Percentiles rank a stretch among this genome's conserved stretches.
Evolutionary conservation across 176 grass and related monocot genomes (phyloP).

Genomic region (Puccinellia tenuiflora): DNA sequence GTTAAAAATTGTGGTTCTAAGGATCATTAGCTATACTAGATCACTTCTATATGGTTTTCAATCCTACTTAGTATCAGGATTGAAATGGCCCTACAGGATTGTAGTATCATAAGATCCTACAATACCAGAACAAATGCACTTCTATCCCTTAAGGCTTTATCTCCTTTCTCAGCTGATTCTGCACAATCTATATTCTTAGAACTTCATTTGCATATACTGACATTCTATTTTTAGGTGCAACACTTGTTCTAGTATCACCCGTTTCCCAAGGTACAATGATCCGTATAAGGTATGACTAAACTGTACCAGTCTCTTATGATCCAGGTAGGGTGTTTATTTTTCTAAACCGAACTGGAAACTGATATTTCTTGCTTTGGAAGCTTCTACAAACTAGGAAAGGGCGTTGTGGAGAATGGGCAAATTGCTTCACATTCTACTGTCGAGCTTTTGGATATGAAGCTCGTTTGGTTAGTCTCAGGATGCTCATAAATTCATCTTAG

Average conservation of each 20-base stretch:
- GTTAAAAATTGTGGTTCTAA: not conserved
- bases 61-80: not conserved
- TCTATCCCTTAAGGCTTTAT: not conserved
- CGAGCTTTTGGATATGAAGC: constrained; percentile 90
- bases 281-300: constrained; percentile 66
- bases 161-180: not conserved
- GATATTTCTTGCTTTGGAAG: constrained; percentile 40
- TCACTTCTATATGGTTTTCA: not conserved
- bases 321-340: constrained; percentile 4
- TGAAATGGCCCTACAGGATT: not conserved
- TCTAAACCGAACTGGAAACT: constrained; percentile 7
- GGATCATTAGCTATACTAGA: not conserved
- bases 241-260: constrained; percentile 65
- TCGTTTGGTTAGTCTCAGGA: constrained; percentile 71
- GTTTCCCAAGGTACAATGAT: constrained; percentile 92
- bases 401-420: constrained; percentile 98
- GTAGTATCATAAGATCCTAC: constrained; percentile 13
- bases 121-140: not conserved
- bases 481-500: constrained; percentile 1
- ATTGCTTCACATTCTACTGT: constrained; percentile 97
- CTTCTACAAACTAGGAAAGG: constrained; percentile 92
- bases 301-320: constrained; percentile 12
- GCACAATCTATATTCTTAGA: not conserved
- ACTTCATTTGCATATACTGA: constrained; percentile 19
- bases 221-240: constrained; percentile 61